A percentile compares a stretch with the other conserved stretches of the same genome.
Evolutionary conservation across 805 yeast genomes (phyloP).

Genomic region (Schwanniomyces sp.): DNA sequence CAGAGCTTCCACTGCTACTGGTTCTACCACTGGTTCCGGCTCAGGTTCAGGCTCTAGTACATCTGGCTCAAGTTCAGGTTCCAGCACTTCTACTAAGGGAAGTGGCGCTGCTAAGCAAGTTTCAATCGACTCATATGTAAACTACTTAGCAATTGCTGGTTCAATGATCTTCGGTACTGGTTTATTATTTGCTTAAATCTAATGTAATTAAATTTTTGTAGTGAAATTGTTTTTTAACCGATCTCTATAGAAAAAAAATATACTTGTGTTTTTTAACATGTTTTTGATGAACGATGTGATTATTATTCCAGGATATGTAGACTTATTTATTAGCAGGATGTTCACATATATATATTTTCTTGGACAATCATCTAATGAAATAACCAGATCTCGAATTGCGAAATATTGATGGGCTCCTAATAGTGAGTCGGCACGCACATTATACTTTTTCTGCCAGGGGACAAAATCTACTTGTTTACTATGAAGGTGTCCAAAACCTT

Average conservation of each 20-base stretch:
- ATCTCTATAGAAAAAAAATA: not conserved
- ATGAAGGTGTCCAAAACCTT: not conserved
- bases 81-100: conserved; percentile 12
- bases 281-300: too few relatives aligned
- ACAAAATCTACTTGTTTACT: not conserved
- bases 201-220: not conserved
- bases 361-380: not conserved
- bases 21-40: conserved; percentile 19
- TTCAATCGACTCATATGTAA: conserved; percentile 15
- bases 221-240: not conserved
- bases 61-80: conserved; percentile 20
- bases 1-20: conserved; percentile 21
- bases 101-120: conserved; percentile 12
- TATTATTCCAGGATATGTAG: too few relatives aligned
- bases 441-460: not conserved
- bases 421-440: not conserved
- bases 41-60: conserved; percentile 21
- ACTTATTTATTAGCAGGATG: too few relatives aligned
- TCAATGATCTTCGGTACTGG: conserved; percentile 28
- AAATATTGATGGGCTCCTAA: not conserved
- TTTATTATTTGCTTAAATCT: conserved; percentile 15
- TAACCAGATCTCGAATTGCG: not conserved
- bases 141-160: conserved; percentile 20
- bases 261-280: not conserved
- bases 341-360: not conserved